Evolutionary conservation across 2,329 filamentous ascomycete species (phyloP).

Genomic region (Cordyceps cicadae): DNA sequence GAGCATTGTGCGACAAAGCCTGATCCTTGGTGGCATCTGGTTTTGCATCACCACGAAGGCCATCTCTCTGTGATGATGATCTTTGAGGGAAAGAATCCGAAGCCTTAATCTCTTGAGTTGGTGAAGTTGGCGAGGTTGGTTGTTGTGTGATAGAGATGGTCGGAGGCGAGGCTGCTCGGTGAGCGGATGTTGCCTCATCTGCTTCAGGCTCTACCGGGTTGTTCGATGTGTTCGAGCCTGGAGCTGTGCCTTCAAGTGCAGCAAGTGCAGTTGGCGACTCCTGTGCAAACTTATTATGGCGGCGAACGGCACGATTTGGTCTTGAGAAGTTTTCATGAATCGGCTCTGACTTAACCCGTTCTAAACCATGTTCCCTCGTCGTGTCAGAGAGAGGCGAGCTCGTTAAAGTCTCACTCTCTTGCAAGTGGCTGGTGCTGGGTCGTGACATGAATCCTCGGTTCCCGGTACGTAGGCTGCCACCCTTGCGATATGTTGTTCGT

Average conservation of each 20-base stretch:
- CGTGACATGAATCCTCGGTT: slow-evolving; percentile 69
- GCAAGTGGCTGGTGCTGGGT: slow-evolving; percentile 53
- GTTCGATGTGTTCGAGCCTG: slow-evolving; percentile 17
- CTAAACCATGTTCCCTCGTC: slow-evolving; percentile 44
- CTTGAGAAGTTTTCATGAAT: slow-evolving; percentile 54
- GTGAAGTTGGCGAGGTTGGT: slow-evolving; percentile 41
- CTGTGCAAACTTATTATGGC: slow-evolving; percentile 41
- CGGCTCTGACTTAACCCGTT: slow-evolving; percentile 64
- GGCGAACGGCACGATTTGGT: slow-evolving; percentile 40
- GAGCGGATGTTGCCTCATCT: slow-evolving; percentile 27
- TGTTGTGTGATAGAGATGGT: slow-evolving; percentile 54
- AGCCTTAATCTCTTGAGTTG: slow-evolving; percentile 20
- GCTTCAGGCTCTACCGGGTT: slow-evolving; percentile 20
- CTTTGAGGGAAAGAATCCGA: slow-evolving; percentile 38
- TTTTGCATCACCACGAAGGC: slow-evolving; percentile 33
- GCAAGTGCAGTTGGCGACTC: slow-evolving; percentile 36
- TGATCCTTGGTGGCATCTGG: slow-evolving; percentile 27
- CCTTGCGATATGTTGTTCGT: slow-evolving; percentile 77
- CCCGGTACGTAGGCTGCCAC: slow-evolving; percentile 74
- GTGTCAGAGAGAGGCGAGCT: slow-evolving; percentile 33
- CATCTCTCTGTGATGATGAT: slow-evolving; percentile 43
- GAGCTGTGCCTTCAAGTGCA: slow-evolving; percentile 36
- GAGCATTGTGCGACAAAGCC: slow-evolving; percentile 6
- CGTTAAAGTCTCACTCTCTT: slow-evolving; percentile 43
- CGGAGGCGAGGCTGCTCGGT: slow-evolving; percentile 24